Evolutionary conservation across 768 basidiomycete species (phyloP), one percentile per base, ranked within the genome.

Genomic region (Boletus reticulatus): DNA sequence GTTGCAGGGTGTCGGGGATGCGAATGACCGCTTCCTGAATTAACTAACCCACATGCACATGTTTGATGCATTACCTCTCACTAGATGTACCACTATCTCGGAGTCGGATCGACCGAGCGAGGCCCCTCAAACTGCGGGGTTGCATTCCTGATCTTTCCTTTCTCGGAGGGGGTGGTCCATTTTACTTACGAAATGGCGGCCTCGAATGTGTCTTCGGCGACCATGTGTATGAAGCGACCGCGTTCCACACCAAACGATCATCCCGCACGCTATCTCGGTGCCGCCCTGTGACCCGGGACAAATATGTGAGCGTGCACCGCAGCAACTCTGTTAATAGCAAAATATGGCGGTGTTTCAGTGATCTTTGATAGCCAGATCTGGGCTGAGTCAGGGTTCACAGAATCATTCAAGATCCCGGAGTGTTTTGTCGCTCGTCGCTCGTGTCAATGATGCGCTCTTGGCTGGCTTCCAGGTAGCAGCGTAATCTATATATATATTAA

Each of bases 51-150:
- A 53, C 59, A 56, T 19, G 59, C 57, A 50, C 60, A 56, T 22
- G 59, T 41, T 50, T 38, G 55, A 57, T 53, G 49, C 42, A 39
- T 49, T 45, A 57, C 49, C 57, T 12, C 34, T 36, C 34, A 36
- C 50, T 45, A 39, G 27, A 49, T 4, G 45, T 6, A 53, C 54
- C 60, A 4, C 20, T 54, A 32, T 53, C 54, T 60, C 59, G 55
- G 55, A 20, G 54, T 69, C 62, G 55, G 67, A 69, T 69, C 67
- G 66, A 53, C 57, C 50, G 48, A 61, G 61, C 54, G 45, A 41
- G 50, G 52, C 53, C 68, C 58, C 68, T 60, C 68, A 66, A 69
- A 70, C 68, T 70, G 69, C 67, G 69, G 64, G 60, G 54, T 61
- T 64, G 37, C 50, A 60, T 55, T 58, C 34, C 52, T 53, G 55